A percentile compares a stretch with the other conserved stretches of the same genome.
These are phyloP conservation scores for Silybum marianum DNA, from an alignment of 129 eudicot species.

Conservation along the genomic window DNA sequence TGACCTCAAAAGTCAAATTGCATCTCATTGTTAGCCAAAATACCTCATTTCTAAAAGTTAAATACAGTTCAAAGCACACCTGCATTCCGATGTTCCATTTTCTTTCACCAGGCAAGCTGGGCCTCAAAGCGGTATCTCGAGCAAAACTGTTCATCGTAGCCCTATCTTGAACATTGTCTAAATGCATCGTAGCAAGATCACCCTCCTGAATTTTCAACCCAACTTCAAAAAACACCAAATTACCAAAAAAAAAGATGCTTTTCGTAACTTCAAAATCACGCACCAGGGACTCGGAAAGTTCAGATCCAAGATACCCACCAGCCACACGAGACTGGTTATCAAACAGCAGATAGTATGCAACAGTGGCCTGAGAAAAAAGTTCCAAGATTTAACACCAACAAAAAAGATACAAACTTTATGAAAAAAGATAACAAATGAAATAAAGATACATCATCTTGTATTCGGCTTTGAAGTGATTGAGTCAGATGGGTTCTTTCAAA, in stretches of 20 bases:
- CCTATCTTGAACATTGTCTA: constrained; percentile 31
- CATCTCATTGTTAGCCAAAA: background rate
- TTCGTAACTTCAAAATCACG: constrained; percentile 12
- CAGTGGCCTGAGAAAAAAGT: constrained; percentile 60
- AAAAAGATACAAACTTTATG: background rate
- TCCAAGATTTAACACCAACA: constrained; percentile 11
- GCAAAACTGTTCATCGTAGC: constrained; percentile 27
- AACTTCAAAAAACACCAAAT: constrained; percentile 1
- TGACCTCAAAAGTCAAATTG: constrained; percentile 12
- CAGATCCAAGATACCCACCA: constrained; percentile 78
- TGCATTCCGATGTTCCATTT: constrained; percentile 71
- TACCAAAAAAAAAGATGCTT: background rate
- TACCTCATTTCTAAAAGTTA: background rate
- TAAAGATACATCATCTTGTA: constrained; percentile 67
- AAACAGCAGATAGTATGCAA: constrained; percentile 67
- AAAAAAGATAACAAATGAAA: constrained; percentile 15
- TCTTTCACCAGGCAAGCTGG: constrained; percentile 48
- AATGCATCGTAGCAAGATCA: constrained; percentile 40
- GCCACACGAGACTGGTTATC: constrained; percentile 73
- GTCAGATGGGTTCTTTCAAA: constrained; percentile 53
- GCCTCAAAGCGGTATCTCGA: constrained; percentile 29
- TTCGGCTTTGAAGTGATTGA: constrained; percentile 67
- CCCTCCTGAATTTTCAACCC: constrained; percentile 41
- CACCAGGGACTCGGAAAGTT: constrained; percentile 67
- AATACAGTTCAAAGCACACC: constrained; percentile 37